These are phyloP conservation scores for Trichocomaceae sp. DNA, from an alignment of 2,329 filamentous ascomycete genomes.

Conservation along the genomic window DNA sequence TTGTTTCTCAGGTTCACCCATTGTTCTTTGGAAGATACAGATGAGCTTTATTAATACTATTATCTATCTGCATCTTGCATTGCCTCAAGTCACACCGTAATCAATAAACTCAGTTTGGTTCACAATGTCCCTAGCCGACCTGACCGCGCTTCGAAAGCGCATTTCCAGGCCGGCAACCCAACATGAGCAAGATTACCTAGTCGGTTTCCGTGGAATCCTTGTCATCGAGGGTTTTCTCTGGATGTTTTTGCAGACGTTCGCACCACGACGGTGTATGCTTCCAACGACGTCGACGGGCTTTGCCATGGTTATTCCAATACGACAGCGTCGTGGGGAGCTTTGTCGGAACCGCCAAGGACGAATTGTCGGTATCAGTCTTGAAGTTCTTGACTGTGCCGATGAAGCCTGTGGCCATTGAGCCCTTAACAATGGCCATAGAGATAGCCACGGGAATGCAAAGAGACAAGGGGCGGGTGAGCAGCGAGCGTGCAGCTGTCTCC, in stretches of 20 bases:
- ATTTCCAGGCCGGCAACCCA: constrained; percentile 22
- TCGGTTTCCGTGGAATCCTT: constrained; percentile 24
- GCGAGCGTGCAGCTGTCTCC: constrained; percentile 31
- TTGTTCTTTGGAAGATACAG: neutral
- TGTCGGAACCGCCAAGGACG: constrained; percentile 29
- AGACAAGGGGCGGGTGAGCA: constrained; percentile 39
- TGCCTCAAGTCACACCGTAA: neutral
- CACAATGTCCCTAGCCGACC: neutral
- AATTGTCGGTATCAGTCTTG: constrained; percentile 24
- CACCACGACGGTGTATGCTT: constrained; percentile 37
- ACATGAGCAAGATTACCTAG: constrained; percentile 27
- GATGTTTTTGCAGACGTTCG: constrained; percentile 42
- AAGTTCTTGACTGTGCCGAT: constrained; percentile 20
- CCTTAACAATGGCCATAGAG: constrained; percentile 35
- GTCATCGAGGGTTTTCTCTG: constrained; percentile 40
- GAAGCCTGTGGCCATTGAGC: constrained; percentile 22
- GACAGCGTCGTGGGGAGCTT: constrained; percentile 33
- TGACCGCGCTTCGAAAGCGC: constrained; percentile 7
- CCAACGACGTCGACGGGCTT: constrained; percentile 29
- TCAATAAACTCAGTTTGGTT: neutral
- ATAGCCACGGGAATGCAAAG: constrained; percentile 38
- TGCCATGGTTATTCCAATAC: constrained; percentile 44
- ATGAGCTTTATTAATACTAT: neutral
- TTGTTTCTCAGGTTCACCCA: neutral
- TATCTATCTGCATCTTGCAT: neutral